phyloP scores from a whole-genome alignment of 345 rosid genomes.

The Ceriops decandra region DNA sequence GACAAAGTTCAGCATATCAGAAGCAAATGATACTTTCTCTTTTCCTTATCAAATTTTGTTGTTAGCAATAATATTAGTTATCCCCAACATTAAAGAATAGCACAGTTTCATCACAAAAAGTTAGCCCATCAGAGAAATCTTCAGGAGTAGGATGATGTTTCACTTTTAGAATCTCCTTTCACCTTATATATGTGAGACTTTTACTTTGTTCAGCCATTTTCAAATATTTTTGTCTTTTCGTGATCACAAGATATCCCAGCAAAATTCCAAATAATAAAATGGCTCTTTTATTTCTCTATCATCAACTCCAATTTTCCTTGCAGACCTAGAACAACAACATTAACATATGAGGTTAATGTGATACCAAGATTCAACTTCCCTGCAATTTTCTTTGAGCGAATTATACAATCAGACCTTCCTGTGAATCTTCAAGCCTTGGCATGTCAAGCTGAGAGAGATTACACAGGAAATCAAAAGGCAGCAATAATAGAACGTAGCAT shows the following conservation, averaged over 20 bases:
- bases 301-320: slow-evolving; percentile 6
- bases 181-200: slow-evolving; percentile 3
- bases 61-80: neutral
- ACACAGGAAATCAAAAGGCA: slow-evolving; percentile 39
- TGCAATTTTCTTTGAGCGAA: slow-evolving; percentile 88
- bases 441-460: slow-evolving; percentile 61
- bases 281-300: too few species aligned
- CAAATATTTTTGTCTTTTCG: neutral
- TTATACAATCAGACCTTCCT: slow-evolving; percentile 90
- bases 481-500: slow-evolving; percentile 26
- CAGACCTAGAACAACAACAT: slow-evolving; percentile 57
- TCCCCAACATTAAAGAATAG: neutral
- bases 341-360: slow-evolving; percentile 84
- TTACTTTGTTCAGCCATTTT: neutral
- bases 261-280: too few species aligned
- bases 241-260: too few species aligned
- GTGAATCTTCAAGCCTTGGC: slow-evolving; percentile 91
- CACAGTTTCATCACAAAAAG: neutral
- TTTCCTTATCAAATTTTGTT: too few species aligned
- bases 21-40: too few species aligned
- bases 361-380: slow-evolving; percentile 91
- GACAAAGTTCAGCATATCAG: too few species aligned
- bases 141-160: neutral
- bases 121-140: neutral
- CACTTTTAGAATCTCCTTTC: neutral